These are phyloP conservation scores for Claviceps sp. DNA, from an alignment of 2,329 filamentous ascomycete species.

Conservation along the genomic window DNA sequence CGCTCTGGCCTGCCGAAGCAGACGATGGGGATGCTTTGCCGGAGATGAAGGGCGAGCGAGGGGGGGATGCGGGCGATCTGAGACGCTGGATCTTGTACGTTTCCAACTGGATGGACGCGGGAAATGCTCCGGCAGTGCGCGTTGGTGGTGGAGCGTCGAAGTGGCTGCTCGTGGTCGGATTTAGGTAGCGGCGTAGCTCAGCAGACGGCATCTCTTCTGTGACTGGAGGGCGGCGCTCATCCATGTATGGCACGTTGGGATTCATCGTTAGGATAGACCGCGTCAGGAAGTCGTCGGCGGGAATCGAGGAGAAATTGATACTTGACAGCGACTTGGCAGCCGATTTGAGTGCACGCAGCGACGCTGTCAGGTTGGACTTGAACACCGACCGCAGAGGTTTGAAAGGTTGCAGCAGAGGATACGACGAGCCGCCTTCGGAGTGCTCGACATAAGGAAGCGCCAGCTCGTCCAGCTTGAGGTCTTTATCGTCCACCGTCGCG, in stretches of 20 bases:
- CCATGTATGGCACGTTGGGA: conserved; percentile 51
- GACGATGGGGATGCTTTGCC: background rate
- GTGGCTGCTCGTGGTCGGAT: conserved; percentile 38
- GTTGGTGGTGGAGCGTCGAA: conserved; percentile 18
- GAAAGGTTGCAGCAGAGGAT: conserved; percentile 23
- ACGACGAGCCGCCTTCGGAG: background rate
- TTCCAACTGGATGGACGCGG: conserved; percentile 59
- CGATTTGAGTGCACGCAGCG: conserved; percentile 48
- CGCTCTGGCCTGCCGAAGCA: conserved; percentile 8
- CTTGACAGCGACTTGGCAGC: conserved; percentile 50
- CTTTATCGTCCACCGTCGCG: conserved; percentile 17
- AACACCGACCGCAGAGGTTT: conserved; percentile 44
- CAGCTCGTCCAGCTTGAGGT: conserved; percentile 34
- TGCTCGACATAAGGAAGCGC: conserved; percentile 21
- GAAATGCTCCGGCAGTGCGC: conserved; percentile 26
- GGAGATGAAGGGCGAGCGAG: conserved; percentile 11
- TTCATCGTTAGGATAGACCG: conserved; percentile 55
- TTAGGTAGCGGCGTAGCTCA: conserved; percentile 53
- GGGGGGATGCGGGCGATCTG: conserved; percentile 22
- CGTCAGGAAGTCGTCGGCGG: conserved; percentile 53
- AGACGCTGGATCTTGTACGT: conserved; percentile 50
- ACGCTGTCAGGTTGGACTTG: conserved; percentile 57
- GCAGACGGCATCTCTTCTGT: conserved; percentile 52
- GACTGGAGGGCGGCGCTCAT: conserved; percentile 50
- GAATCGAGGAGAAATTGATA: conserved; percentile 49